These are phyloP conservation scores for Suillus occidentalis DNA, from an alignment of 768 basidiomycete genomes.

Conservation along the genomic window DNA sequence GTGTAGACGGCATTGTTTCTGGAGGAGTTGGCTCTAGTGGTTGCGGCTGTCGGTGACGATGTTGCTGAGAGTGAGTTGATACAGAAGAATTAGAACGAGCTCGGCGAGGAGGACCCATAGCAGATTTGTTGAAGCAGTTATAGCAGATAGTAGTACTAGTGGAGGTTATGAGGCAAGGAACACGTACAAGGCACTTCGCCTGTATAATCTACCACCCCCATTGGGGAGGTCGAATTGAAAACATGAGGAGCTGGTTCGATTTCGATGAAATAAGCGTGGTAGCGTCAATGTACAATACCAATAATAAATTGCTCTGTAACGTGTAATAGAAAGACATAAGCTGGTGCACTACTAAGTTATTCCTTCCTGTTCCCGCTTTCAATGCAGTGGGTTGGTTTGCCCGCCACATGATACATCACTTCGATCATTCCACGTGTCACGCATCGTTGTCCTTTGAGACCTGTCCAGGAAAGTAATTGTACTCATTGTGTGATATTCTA, in stretches of 20 bases:
- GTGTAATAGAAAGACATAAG: background rate
- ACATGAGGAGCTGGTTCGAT: too few species aligned
- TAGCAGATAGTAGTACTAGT: constrained; percentile 1
- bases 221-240: constrained; percentile 7
- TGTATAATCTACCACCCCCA: constrained; percentile 4
- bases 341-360: background rate
- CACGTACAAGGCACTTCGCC: constrained; percentile 4
- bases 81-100: constrained; percentile 30
- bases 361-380: background rate
- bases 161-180: constrained; percentile 8
- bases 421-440: background rate
- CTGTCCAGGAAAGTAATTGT: background rate
- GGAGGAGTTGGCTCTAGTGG: constrained; percentile 6
- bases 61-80: constrained; percentile 16
- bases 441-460: background rate
- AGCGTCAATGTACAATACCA: background rate
- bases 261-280: background rate
- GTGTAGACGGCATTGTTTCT: constrained; percentile 13
- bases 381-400: background rate
- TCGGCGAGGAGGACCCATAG: constrained; percentile 29
- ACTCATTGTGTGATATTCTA: background rate
- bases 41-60: constrained; percentile 7
- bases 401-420: background rate
- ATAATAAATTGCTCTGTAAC: background rate
- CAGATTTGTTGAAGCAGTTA: constrained; percentile 4